Conservation (phyloP, 1,284 basidiomycete species). For the Trichosporon sp. region DNA sequence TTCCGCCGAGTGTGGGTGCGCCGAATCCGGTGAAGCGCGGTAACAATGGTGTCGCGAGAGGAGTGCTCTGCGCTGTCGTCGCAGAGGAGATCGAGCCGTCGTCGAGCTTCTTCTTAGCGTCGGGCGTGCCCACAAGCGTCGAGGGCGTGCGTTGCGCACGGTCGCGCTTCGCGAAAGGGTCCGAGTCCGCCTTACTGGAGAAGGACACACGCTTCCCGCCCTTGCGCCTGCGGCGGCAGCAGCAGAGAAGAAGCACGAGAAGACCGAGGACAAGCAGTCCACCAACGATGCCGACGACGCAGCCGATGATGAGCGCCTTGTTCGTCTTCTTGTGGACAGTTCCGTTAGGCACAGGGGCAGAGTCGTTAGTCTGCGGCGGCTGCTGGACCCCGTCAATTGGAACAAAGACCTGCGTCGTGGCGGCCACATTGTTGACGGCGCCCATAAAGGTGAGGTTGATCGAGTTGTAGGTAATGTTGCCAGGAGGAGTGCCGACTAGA, state of each 20-base stretch:
- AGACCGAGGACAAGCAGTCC: conserved; percentile 29
- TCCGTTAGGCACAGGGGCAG: conserved; percentile 24
- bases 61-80: not conserved
- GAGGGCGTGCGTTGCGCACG: conserved; percentile 7
- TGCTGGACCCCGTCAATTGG: conserved; percentile 28
- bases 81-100: not conserved
- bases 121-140: conserved; percentile 6
- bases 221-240: conserved; percentile 35
- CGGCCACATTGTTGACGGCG: conserved; percentile 17
- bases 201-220: conserved; percentile 7
- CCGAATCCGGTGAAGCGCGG: conserved; percentile 10
- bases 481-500: conserved; percentile 39
- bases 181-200: not conserved
- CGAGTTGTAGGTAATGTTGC: conserved; percentile 28
- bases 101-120: conserved; percentile 5
- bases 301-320: conserved; percentile 44
- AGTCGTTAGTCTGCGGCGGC: conserved; percentile 12
- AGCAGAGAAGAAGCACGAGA: conserved; percentile 37
- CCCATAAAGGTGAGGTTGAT: conserved; percentile 39
- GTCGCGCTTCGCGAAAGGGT: conserved; percentile 29
- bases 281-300: conserved; percentile 33
- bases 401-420: conserved; percentile 29
- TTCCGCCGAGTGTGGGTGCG: not conserved
- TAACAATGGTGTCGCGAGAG: not conserved
- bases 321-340: conserved; percentile 21